A percentile compares a stretch with the other conserved stretches of the same genome.
These are phyloP conservation scores for Pleodorina starrii DNA, from an alignment of 139 green algal genomes.

Conservation along the genomic window DNA sequence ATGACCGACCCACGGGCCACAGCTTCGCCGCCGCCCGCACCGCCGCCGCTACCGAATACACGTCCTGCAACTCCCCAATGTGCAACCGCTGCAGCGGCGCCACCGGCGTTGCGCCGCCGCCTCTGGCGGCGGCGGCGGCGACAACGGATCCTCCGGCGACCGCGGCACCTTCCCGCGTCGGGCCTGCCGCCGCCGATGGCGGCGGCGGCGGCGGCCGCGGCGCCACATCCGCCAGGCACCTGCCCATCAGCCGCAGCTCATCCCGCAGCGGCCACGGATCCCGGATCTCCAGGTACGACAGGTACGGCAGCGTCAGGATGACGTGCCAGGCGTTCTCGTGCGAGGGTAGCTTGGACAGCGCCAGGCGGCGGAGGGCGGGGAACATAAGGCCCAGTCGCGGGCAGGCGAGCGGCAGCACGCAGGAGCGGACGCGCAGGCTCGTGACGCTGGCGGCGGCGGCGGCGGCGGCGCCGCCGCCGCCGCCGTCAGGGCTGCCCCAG, in stretches of 20 bases:
- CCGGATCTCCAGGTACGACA: neutral
- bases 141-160: no score
- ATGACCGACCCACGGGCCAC: neutral
- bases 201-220: neutral
- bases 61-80: slow-evolving; percentile 6
- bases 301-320: neutral
- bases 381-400: slow-evolving; percentile 30
- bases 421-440: neutral
- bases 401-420: neutral
- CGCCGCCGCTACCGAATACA: neutral
- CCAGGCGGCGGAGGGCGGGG: neutral
- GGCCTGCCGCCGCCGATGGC: no score
- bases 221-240: slow-evolving; percentile 12
- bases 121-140: neutral
- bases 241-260: slow-evolving; percentile 8
- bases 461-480: neutral
- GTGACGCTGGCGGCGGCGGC: neutral
- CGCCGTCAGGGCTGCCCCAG: neutral
- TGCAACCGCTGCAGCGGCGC: neutral
- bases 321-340: neutral
- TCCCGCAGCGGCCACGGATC: slow-evolving; percentile 26
- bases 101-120: no score
- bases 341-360: slow-evolving; percentile 15
- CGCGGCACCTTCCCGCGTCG: no score
- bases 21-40: slow-evolving; percentile 3